A percentile compares a stretch with the other conserved stretches of the same genome.
These are phyloP conservation scores for Penicillium aurantiogriseum DNA, from an alignment of 2,329 filamentous ascomycete species.

Conservation along the genomic window DNA sequence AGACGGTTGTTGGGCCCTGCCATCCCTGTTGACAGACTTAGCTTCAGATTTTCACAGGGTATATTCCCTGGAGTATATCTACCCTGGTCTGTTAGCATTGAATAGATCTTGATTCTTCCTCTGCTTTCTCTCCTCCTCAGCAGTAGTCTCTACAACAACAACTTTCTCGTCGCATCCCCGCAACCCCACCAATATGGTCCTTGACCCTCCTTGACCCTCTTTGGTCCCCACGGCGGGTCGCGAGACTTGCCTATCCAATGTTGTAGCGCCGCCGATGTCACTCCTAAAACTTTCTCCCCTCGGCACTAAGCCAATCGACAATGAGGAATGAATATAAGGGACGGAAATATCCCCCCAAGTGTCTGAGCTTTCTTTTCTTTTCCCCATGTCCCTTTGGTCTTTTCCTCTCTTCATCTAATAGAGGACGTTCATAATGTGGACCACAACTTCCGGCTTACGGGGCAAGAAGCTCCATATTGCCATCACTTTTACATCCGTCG, in stretches of 20 bases:
- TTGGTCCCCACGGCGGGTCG: slow-evolving; percentile 8
- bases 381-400: background rate
- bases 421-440: slow-evolving; percentile 29
- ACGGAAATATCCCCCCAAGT: background rate
- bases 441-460: slow-evolving; percentile 28
- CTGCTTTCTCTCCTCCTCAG: no score
- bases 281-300: background rate
- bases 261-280: slow-evolving; percentile 10
- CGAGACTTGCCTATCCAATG: slow-evolving; percentile 6
- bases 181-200: slow-evolving; percentile 2
- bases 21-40: no score
- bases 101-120: no score
- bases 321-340: slow-evolving; percentile 5
- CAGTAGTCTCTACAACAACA: no score
- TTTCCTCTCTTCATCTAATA: slow-evolving; percentile 1
- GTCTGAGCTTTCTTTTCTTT: background rate
- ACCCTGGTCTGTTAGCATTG: no score
- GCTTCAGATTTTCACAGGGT: no score
- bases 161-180: slow-evolving; percentile 5
- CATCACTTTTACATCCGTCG: slow-evolving; percentile 33
- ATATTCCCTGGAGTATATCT: no score
- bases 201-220: background rate
- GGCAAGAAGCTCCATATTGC: slow-evolving; percentile 23
- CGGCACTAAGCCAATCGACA: slow-evolving; percentile 1
- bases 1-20: background rate